Percentiles rank a stretch among this genome's conserved stretches.
phyloP scores from a whole-genome alignment of 2,329 filamentous ascomycete genomes.

The Bipolaris oryzae region DNA sequence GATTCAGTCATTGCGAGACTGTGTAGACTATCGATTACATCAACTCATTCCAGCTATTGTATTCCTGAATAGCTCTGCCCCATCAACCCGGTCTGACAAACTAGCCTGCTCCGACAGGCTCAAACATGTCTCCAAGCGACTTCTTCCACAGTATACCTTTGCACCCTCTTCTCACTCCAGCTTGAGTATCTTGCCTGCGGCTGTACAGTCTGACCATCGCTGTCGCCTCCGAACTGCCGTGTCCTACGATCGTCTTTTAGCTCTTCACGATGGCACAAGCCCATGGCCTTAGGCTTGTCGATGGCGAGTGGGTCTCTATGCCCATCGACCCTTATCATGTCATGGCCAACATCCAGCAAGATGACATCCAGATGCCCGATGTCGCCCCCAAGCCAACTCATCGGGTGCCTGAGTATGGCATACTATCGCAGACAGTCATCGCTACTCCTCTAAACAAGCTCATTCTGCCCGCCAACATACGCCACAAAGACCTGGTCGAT shows the following conservation, averaged over 20 bases:
- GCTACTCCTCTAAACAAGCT: constrained; percentile 76
- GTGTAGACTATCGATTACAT: constrained; percentile 15
- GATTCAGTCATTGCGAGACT: constrained; percentile 18
- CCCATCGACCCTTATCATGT: constrained; percentile 51
- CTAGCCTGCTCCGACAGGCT: constrained; percentile 21
- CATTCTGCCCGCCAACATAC: constrained; percentile 79
- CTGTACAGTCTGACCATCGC: constrained; percentile 4
- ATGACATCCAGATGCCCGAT: constrained; percentile 35
- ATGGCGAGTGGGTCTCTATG: constrained; percentile 45
- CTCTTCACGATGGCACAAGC: constrained; percentile 35
- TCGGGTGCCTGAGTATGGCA: constrained; percentile 64
- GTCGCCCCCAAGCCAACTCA: constrained; percentile 38
- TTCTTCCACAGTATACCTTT: constrained; percentile 14
- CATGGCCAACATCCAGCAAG: constrained; percentile 43
- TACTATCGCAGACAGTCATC: constrained; percentile 79
- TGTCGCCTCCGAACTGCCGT: constrained; percentile 6
- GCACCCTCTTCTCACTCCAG: constrained; percentile 8
- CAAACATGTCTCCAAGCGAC: constrained; percentile 24
- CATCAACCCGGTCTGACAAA: constrained; percentile 16
- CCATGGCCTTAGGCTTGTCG: constrained; percentile 33
- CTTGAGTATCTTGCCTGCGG: constrained; percentile 11
- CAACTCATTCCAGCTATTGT: constrained; percentile 16
- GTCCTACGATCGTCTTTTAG: constrained; percentile 2
- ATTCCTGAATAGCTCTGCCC: constrained; percentile 11
- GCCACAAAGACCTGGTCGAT: constrained; percentile 74